Conservation (phyloP, 1,284 basidiomycete species). For the Fomitopsis schrenkii region DNA sequence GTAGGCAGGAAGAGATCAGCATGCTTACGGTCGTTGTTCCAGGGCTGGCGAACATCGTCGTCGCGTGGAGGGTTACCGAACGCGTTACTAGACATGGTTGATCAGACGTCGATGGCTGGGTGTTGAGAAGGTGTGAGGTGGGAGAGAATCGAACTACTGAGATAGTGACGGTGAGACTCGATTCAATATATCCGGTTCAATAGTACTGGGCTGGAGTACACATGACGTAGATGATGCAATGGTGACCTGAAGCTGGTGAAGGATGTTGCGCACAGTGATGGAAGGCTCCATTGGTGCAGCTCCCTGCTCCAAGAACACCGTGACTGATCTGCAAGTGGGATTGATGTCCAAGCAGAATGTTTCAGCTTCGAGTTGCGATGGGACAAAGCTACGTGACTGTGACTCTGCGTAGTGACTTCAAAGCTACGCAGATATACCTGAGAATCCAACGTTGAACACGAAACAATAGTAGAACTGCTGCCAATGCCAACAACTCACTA, state of each 20-base stretch:
- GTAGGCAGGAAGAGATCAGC: not conserved
- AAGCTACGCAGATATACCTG: too few relatives aligned
- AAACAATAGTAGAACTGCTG: too few relatives aligned
- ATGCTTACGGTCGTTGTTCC: slow-evolving; percentile 3
- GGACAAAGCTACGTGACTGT: too few relatives aligned
- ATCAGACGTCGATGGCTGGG: not conserved
- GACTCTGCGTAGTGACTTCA: too few relatives aligned
- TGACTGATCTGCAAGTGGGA: not conserved
- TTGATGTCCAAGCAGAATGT: too few relatives aligned
- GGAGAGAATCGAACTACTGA: not conserved
- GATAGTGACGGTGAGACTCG: not conserved
- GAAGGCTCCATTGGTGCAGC: not conserved
- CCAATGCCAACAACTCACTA: too few relatives aligned
- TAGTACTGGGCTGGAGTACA: not conserved
- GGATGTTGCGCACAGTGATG: not conserved
- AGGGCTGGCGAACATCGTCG: not conserved
- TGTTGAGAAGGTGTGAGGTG: not conserved
- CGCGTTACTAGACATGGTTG: slow-evolving; percentile 1
- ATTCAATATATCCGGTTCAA: not conserved
- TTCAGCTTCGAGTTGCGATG: too few relatives aligned
- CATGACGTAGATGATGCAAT: not conserved
- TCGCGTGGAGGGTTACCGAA: slow-evolving; percentile 5
- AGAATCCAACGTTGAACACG: too few relatives aligned
- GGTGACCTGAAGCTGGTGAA: not conserved
- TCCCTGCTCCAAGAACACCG: not conserved